phyloP scores from a whole-genome alignment of 73 alveolate genomes.

The Paramecium caudatum region DNA sequence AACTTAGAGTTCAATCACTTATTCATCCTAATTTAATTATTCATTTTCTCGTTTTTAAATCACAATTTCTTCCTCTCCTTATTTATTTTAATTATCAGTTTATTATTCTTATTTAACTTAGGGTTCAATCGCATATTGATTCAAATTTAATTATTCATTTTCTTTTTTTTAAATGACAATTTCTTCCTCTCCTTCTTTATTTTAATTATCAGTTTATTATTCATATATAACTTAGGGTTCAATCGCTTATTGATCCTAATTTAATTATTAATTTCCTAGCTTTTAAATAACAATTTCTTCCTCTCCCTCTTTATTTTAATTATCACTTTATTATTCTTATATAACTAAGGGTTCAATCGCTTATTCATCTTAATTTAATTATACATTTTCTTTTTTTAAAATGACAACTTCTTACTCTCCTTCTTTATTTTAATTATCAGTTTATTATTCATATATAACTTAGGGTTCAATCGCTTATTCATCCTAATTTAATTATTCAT shows the following conservation, averaged over 20 bases:
- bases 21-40: not conserved
- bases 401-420: not conserved
- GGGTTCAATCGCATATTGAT: not conserved
- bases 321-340: not conserved
- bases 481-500: not conserved
- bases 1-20: not conserved
- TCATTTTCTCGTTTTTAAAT: not conserved
- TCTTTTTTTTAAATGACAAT: not conserved
- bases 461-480: not conserved
- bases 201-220: not conserved
- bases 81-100: no score
- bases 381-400: no score
- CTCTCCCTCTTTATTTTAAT: not conserved
- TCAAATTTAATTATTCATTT: not conserved
- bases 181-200: not conserved
- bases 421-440: not conserved
- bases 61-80: not conserved
- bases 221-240: no score
- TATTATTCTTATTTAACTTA: not conserved
- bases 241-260: no score
- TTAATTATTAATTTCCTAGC: not conserved
- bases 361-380: no score
- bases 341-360: no score
- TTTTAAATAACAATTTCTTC: not conserved
- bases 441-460: not conserved